phyloP scores from a whole-genome alignment of 1,284 basidiomycete species.

The Cutaneotrichosporon spelunceum region DNA sequence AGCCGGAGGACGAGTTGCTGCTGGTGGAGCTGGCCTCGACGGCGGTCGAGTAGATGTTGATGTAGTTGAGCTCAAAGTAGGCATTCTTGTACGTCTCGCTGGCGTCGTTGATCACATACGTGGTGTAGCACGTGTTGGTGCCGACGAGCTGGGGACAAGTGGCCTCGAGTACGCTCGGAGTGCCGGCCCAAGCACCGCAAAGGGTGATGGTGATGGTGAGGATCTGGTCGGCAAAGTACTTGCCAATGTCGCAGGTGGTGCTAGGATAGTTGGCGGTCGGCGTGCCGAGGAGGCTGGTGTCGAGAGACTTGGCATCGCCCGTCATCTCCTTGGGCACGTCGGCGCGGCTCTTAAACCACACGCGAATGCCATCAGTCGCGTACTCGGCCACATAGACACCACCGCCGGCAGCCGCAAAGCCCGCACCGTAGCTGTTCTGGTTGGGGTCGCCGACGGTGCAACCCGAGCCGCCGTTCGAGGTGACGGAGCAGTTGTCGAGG shows the following conservation, averaged over 20 bases:
- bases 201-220: constrained; percentile 74
- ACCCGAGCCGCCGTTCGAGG: constrained; percentile 57
- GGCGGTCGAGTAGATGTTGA: constrained; percentile 52
- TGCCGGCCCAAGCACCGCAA: constrained; percentile 61
- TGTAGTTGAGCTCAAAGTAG: constrained; percentile 69
- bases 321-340: constrained; percentile 60
- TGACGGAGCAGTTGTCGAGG: constrained; percentile 40
- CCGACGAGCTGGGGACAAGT: constrained; percentile 57
- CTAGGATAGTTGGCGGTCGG: constrained; percentile 67
- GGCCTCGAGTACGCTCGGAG: constrained; percentile 58
- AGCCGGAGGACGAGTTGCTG: not conserved
- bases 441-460: constrained; percentile 61
- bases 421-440: constrained; percentile 61
- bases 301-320: constrained; percentile 57
- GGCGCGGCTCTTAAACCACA: constrained; percentile 71
- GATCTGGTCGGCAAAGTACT: constrained; percentile 64
- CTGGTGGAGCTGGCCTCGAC: not conserved
- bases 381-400: constrained; percentile 71
- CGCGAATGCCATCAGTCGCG: constrained; percentile 56
- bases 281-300: constrained; percentile 63
- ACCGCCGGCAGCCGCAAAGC: constrained; percentile 63
- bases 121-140: constrained; percentile 57
- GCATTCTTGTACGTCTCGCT: constrained; percentile 60
- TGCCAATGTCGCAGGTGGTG: constrained; percentile 59
- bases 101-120: constrained; percentile 64